Evolutionary conservation across 1,284 basidiomycete genomes (phyloP).

Genomic region (Cutaneotrichosporon cutaneum): DNA sequence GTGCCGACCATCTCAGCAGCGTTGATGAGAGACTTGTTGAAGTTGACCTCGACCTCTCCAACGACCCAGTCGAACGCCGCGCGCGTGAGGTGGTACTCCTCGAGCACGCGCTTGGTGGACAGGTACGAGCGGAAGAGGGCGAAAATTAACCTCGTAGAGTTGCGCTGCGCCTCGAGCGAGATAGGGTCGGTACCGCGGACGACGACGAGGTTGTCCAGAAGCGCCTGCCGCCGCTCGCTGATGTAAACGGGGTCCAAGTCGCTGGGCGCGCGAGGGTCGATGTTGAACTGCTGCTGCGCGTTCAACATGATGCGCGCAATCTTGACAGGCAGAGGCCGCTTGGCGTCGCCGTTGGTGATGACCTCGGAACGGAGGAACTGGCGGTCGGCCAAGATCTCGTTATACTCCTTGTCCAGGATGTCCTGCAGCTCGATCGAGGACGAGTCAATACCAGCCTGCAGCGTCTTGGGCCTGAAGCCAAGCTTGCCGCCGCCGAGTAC

Average conservation of each 20-base stretch:
- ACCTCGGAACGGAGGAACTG: slow-evolving; percentile 73
- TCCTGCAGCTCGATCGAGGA: slow-evolving; percentile 84
- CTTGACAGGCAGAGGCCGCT: slow-evolving; percentile 82
- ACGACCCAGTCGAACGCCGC: slow-evolving; percentile 98
- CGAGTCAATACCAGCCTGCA: slow-evolving; percentile 94
- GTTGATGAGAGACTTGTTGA: slow-evolving; percentile 85
- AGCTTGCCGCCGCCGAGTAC: slow-evolving; percentile 68
- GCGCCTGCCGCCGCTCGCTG: slow-evolving; percentile 70
- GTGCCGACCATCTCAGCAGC: slow-evolving; percentile 99
- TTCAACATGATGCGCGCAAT: slow-evolving; percentile 93
- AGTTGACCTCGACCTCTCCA: slow-evolving; percentile 92
- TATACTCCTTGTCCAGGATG: slow-evolving; percentile 84
- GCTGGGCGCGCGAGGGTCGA: slow-evolving; percentile 87
- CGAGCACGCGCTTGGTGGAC: slow-evolving; percentile 76
- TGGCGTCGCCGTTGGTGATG: slow-evolving; percentile 75
- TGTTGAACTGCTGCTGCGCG: slow-evolving; percentile 94
- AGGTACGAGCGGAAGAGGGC: slow-evolving; percentile 90
- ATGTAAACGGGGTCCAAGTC: slow-evolving; percentile 88
- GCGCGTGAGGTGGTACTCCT: slow-evolving; percentile 77
- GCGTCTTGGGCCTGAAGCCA: slow-evolving; percentile 72
- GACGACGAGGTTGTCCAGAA: slow-evolving; percentile 72
- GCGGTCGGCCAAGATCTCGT: slow-evolving; percentile 74
- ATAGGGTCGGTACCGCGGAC: slow-evolving; percentile 81
- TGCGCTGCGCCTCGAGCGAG: slow-evolving; percentile 74
- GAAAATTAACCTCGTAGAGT: slow-evolving; percentile 88